Evolutionary conservation across 495 filamentous ascomycete genomes (phyloP).

Genomic region (Durotheca rogersii): DNA sequence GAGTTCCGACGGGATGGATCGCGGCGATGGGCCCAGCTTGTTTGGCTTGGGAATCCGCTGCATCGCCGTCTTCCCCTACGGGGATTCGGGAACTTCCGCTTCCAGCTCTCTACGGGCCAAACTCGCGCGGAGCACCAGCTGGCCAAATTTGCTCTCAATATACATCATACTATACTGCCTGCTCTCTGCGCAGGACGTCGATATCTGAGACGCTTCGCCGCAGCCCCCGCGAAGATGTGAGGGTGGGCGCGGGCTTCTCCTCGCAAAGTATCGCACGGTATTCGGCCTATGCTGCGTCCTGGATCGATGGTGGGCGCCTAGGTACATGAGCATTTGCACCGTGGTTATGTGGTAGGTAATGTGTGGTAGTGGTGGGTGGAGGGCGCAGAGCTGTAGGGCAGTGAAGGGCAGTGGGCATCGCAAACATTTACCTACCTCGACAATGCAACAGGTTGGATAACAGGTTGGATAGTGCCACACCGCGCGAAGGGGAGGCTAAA

Average conservation of each 20-base stretch:
- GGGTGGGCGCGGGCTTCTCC: too few relatives aligned
- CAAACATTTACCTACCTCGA: constrained; percentile 9
- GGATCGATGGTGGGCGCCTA: too few relatives aligned
- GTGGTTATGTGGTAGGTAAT: background rate
- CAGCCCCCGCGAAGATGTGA: background rate
- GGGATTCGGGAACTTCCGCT: constrained; percentile 12
- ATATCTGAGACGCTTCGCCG: background rate
- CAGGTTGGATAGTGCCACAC: background rate
- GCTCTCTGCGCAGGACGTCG: background rate
- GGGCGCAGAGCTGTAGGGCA: constrained; percentile 8
- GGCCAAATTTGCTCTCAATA: background rate
- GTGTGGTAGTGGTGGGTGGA: too few relatives aligned
- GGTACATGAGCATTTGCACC: too few relatives aligned
- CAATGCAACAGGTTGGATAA: too few relatives aligned
- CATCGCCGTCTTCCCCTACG: constrained; percentile 11
- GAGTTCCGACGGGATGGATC: constrained; percentile 23
- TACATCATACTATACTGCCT: background rate
- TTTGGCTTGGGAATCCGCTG: constrained; percentile 15
- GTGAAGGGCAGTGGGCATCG: constrained; percentile 9
- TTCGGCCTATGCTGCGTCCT: too few relatives aligned
- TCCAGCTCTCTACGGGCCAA: too few relatives aligned
- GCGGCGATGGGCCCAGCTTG: constrained; percentile 17
- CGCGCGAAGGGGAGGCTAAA: constrained; percentile 1
- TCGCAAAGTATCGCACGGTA: too few relatives aligned
- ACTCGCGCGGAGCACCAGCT: too few relatives aligned